Conservation (phyloP, 371 early-diverging fungal species). For the Mortierella sp. region DNA sequence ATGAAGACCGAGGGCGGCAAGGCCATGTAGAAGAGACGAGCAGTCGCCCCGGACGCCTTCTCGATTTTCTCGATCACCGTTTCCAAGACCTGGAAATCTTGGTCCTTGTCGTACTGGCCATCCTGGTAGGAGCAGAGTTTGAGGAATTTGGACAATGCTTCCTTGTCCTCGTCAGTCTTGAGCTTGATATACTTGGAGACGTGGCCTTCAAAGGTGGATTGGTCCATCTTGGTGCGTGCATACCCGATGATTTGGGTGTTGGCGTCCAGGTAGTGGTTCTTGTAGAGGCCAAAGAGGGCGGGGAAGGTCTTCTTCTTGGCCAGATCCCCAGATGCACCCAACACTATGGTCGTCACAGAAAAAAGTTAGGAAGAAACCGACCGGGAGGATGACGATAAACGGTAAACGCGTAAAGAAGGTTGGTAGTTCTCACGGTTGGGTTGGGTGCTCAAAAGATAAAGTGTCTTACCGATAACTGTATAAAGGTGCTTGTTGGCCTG, state of each 20-base stretch:
- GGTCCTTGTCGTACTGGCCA: conserved; percentile 94
- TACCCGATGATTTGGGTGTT: conserved; percentile 93
- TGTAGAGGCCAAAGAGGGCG: conserved; percentile 91
- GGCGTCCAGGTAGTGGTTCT: conserved; percentile 80
- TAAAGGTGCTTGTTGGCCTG: conserved; percentile 41
- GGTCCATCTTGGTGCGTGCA: conserved; percentile 91
- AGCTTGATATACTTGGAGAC: conserved; percentile 79
- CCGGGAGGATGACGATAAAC: too few relatives aligned
- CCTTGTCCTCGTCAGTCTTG: conserved; percentile 70
- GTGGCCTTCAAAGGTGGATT: conserved; percentile 83
- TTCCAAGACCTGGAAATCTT: conserved; percentile 77
- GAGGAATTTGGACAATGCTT: conserved; percentile 79
- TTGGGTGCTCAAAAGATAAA: not conserved
- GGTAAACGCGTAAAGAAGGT: conserved; percentile 3
- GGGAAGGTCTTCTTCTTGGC: conserved; percentile 99
- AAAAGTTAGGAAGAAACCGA: not conserved
- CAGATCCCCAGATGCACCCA: conserved; percentile 96
- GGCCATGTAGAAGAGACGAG: conserved; percentile 97
- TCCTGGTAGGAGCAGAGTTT: conserved; percentile 82
- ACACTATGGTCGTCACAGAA: conserved; percentile 61
- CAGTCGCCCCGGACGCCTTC: conserved; percentile 60
- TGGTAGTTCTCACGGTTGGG: not conserved
- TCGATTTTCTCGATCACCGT: conserved; percentile 70
- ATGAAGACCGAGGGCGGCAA: conserved; percentile 98
- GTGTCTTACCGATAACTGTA: conserved; percentile 48